phyloP scores from a whole-genome alignment of 768 basidiomycete genomes.

The Wakefieldia striispora region DNA sequence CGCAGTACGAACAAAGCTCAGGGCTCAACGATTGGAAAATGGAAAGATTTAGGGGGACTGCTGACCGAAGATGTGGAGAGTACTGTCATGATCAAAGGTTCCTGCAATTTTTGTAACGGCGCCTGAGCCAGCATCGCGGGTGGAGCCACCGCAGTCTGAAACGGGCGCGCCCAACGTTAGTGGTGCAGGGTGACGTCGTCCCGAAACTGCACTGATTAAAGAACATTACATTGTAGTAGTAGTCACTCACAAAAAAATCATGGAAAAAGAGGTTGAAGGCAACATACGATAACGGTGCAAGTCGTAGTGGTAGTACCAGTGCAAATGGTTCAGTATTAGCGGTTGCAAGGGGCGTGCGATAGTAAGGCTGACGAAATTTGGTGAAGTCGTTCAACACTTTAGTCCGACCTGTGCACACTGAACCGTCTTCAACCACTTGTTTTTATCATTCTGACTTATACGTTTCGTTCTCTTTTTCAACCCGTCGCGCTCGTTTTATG shows the following conservation, averaged over 20 bases:
- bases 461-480: conserved; percentile 4
- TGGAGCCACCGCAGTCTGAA: background rate
- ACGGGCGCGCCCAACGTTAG: too few relatives aligned
- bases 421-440: conserved; percentile 5
- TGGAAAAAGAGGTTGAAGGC: too few relatives aligned
- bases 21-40: conserved; percentile 3
- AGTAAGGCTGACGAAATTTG: background rate
- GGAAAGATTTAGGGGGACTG: background rate
- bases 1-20: conserved; percentile 10
- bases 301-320: too few relatives aligned
- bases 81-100: background rate
- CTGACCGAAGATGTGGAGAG: background rate
- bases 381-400: background rate
- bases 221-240: too few relatives aligned
- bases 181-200: too few relatives aligned
- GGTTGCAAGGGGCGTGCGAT: conserved; percentile 13
- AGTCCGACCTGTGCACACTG: conserved; percentile 2
- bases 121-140: background rate
- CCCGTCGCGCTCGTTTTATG: conserved; percentile 15
- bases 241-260: too few relatives aligned
- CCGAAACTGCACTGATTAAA: background rate
- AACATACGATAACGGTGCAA: too few relatives aligned
- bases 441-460: conserved; percentile 1
- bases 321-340: too few relatives aligned
- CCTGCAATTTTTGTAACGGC: background rate